Conservation (phyloP, 208 protist genomes). For the Vickermania spadyakhi region DNA sequence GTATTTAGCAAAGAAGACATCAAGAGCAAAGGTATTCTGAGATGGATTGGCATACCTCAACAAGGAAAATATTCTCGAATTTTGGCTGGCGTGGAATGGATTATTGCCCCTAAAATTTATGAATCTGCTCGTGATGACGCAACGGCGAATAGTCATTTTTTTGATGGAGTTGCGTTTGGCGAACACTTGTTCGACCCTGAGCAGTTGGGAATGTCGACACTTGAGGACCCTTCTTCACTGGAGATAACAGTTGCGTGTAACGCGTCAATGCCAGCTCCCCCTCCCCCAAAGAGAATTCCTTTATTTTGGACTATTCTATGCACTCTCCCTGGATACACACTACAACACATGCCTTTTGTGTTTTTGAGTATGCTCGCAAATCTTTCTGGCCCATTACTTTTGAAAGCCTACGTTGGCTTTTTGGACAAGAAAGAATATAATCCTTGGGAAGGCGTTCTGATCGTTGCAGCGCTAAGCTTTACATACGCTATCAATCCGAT, state of each 20-base stretch:
- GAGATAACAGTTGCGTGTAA: constrained; percentile 8
- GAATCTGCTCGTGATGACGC: constrained; percentile 7
- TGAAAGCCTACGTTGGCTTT: neutral
- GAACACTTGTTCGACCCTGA: constrained; percentile 49
- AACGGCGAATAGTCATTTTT: constrained; percentile 14
- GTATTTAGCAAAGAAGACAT: constrained; percentile 24
- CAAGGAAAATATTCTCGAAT: constrained; percentile 38
- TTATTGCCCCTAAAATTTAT: constrained; percentile 16
- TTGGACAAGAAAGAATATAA: neutral
- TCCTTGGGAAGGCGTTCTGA: neutral
- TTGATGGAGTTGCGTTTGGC: constrained; percentile 43
- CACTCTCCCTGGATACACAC: neutral
- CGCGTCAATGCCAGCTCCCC: neutral
- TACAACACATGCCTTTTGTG: neutral
- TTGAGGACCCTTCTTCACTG: constrained; percentile 31
- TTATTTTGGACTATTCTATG: neutral
- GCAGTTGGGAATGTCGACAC: constrained; percentile 28
- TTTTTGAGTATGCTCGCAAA: neutral
- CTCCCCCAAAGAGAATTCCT: neutral
- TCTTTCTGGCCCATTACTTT: neutral
- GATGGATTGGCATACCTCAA: constrained; percentile 52
- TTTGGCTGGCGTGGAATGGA: constrained; percentile 66
- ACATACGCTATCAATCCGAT: neutral
- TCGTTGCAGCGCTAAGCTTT: neutral
- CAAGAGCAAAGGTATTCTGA: constrained; percentile 34